Percentiles rank a stretch among this genome's conserved stretches.
Conservation (phyloP, 495 filamentous ascomycete species). For the Parachaetomium inaequale region DNA sequence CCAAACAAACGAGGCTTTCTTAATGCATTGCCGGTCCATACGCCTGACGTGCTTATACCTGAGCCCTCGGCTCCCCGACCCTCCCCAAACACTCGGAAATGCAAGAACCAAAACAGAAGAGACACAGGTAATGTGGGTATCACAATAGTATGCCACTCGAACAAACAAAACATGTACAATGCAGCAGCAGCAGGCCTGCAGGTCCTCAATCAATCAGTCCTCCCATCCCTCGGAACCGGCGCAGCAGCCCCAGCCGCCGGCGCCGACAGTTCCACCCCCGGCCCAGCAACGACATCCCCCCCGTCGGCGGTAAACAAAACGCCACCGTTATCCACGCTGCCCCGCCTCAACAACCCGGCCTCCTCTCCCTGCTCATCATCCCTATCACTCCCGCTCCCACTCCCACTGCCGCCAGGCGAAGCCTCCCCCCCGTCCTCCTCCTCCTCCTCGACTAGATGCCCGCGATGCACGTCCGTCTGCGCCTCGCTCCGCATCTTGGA, state of each 20-base stretch:
- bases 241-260: background rate
- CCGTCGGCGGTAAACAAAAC: conserved; percentile 27
- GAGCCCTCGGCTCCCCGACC: background rate
- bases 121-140: conserved; percentile 11
- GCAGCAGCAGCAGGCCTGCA: too few species aligned
- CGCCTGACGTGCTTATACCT: background rate
- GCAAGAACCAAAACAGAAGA: background rate
- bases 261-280: conserved; percentile 3
- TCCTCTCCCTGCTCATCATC: conserved; percentile 26
- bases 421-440: conserved; percentile 3
- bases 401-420: conserved; percentile 10
- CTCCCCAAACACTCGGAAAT: background rate
- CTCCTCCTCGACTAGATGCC: conserved; percentile 17
- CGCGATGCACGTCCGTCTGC: conserved; percentile 41
- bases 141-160: conserved; percentile 12
- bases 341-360: conserved; percentile 23
- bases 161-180: background rate
- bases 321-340: conserved; percentile 21
- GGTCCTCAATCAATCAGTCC: background rate
- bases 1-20: background rate
- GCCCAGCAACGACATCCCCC: conserved; percentile 20
- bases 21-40: background rate
- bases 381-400: conserved; percentile 22
- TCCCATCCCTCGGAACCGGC: background rate
- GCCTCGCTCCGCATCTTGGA: conserved; percentile 78